Base-by-base conservation (phyloP, 2,329 filamentous ascomycete species). In the Coniochaeta sp. region DNA sequence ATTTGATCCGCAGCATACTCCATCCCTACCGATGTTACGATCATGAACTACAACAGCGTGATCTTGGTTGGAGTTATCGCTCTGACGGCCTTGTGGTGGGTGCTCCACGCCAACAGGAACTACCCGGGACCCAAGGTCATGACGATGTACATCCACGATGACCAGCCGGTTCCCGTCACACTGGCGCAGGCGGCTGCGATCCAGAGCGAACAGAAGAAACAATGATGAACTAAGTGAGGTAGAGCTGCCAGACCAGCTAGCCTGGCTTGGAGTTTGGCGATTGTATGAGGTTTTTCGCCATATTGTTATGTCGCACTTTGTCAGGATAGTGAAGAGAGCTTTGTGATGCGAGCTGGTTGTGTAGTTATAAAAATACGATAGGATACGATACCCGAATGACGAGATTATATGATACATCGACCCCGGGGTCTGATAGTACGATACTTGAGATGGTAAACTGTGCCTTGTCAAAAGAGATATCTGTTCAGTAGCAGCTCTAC, bases 31-130 rank as follows among this genome's bases (percentile, higher is more conserved):
- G 73, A 71, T 0, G 67, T 67, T n/a, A 69, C 72, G 24, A 64
- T 69, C 1, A 81, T 81, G 79, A 81, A 81, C 64, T 82, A 79
- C 67, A 84, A 82, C 67, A 80, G 76, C 62, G 81, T 83, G 3
- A 81, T 83, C 60, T 68, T 84, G 24, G 77, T 77, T 19, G 79
- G 82, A 24, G 72, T 77, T 52, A 64, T 82, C n/a, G 64, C 71
- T 0, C 60, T 83, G 6, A 81, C 80, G 0, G 70, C 70, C 0
- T 60, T 77, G 4, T 82, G 81, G 80, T 84, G 81, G 80, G 61
- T 79, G 6, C 58, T 78, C 1, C 76, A 82, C 61, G 81, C 77
- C 3, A 65, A 68, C 22, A 69, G 69, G 44, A 74, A 81, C 62
- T 84, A 84, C 62, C 76, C 78, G 0, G 79, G 79, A 0, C 81